A percentile compares a stretch with the other conserved stretches of the same genome.
Conservation (phyloP, 495 filamentous ascomycete species). For the Neurospora discreta region DNA sequence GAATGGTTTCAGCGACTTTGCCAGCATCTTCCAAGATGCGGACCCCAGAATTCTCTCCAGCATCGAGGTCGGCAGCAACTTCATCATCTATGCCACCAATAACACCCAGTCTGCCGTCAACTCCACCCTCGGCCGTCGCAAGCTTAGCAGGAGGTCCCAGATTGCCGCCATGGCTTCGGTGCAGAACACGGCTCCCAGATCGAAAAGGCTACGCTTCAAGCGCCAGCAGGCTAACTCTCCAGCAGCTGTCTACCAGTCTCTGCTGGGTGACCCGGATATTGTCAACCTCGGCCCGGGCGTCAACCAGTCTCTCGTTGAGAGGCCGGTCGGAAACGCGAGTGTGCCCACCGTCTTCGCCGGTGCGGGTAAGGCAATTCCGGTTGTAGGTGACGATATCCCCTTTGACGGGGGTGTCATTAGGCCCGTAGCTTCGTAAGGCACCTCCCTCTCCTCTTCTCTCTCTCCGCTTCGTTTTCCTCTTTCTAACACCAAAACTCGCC, state of each 20-base stretch:
- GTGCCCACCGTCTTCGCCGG: constrained; percentile 15
- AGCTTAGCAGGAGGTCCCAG: no score
- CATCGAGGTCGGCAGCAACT: not conserved
- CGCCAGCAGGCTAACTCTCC: not conserved
- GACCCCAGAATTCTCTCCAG: not conserved
- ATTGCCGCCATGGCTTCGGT: not conserved
- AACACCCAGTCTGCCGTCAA: not conserved
- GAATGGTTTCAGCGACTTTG: not conserved
- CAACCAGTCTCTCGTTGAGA: not conserved
- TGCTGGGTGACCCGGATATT: not conserved
- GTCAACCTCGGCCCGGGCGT: not conserved
- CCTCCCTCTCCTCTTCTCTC: not conserved
- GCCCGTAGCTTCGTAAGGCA: constrained; percentile 17
- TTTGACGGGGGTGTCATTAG: constrained; percentile 25
- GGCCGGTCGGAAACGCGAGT: not conserved
- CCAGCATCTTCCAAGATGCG: not conserved
- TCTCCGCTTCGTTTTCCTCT: no score
- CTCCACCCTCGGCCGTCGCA: not conserved
- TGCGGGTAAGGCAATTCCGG: constrained; percentile 19
- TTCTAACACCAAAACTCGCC: not conserved
- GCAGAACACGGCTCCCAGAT: not conserved
- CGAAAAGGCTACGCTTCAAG: not conserved
- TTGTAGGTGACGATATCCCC: constrained; percentile 21
- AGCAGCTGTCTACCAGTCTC: not conserved
- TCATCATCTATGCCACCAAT: not conserved